Percentiles rank a stretch among this genome's conserved stretches.
Evolutionary conservation across 2,329 filamentous ascomycete species (phyloP).

Genomic region (Arthroderma uncinatum): DNA sequence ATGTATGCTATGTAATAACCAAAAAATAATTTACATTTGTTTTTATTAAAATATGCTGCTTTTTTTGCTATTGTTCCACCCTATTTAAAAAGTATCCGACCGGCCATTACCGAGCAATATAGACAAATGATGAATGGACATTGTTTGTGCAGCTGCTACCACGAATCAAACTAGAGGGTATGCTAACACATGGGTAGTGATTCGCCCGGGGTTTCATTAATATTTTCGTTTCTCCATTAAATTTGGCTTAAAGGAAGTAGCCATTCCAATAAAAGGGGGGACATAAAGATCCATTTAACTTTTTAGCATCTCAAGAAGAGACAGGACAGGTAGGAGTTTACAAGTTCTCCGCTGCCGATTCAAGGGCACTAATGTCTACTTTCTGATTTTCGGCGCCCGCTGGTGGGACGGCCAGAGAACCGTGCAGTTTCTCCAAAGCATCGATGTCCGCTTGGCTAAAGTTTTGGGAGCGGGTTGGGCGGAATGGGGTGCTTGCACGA

Average conservation of each 20-base stretch:
- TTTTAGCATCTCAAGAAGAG: background rate
- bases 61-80: background rate
- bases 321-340: background rate
- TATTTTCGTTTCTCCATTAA: no score
- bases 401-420: constrained; percentile 16
- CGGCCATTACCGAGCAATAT: background rate
- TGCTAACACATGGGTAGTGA: background rate
- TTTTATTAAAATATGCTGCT: background rate
- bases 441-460: constrained; percentile 35
- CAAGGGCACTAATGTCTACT: constrained; percentile 14
- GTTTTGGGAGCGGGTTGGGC: constrained; percentile 45
- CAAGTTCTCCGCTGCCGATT: constrained; percentile 13
- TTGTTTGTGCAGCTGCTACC: no score
- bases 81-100: background rate
- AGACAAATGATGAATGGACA: no score
- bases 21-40: background rate
- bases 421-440: constrained; percentile 33
- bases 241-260: no score
- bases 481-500: constrained; percentile 54
- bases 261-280: background rate
- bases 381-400: constrained; percentile 20
- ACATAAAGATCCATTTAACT: background rate
- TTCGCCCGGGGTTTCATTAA: no score
- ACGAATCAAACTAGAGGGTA: no score
- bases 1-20: constrained; percentile 2